These are phyloP conservation scores for Salix purpurea DNA, from an alignment of 345 rosid genomes.

Conservation along the genomic window DNA sequence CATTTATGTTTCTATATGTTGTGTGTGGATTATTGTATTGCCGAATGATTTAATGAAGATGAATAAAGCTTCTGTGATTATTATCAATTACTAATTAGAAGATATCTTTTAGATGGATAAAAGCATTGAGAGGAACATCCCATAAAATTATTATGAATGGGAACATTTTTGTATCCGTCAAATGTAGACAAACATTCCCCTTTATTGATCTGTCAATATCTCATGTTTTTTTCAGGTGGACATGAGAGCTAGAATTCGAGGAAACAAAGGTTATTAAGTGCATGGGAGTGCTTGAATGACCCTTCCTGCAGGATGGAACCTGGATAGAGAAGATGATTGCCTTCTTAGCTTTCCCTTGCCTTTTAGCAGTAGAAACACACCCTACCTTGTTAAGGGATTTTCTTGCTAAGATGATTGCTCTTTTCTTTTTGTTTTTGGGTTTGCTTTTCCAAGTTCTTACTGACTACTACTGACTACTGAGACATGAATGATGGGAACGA, in stretches of 20 bases:
- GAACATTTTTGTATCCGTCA: not conserved
- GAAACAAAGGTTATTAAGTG: conserved; percentile 82
- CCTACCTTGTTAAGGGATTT: not conserved
- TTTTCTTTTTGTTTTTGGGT: not conserved
- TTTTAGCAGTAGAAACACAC: not conserved
- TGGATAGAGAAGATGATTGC: not conserved
- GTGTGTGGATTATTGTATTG: not conserved
- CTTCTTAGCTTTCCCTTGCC: not conserved
- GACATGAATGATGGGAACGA: not conserved
- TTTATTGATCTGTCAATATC: not conserved
- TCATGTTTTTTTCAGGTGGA: conserved; percentile 52
- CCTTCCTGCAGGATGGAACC: not conserved
- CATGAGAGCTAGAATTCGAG: conserved; percentile 95
- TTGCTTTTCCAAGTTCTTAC: not conserved
- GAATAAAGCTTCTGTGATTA: not conserved
- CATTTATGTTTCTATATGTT: not conserved
- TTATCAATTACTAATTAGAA: not conserved
- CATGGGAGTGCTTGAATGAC: not conserved
- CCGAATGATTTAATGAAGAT: not conserved
- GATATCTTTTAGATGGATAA: not conserved
- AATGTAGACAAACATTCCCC: not conserved
- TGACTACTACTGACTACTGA: not conserved
- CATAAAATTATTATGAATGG: not conserved
- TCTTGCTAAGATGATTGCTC: not conserved
- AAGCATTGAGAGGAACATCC: not conserved